phyloP scores from a whole-genome alignment of 2,329 filamentous ascomycete genomes.

The Ceratocystis colombiana region DNA sequence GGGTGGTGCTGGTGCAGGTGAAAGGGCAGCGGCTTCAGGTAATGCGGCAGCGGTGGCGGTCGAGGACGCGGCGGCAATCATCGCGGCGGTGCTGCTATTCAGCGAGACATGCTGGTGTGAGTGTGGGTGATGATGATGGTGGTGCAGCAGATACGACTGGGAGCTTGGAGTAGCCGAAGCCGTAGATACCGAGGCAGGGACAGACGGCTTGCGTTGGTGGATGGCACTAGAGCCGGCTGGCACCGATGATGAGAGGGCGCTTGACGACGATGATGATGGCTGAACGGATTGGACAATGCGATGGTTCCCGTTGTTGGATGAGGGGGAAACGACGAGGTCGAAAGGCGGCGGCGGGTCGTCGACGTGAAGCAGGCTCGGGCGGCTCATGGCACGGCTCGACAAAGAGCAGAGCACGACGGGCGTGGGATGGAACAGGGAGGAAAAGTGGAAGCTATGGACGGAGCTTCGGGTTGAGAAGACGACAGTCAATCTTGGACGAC shows the following conservation, averaged over 20 bases:
- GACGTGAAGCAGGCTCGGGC: constrained; percentile 16
- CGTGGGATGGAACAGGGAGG: neutral
- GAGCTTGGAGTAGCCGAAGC: neutral
- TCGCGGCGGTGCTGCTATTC: constrained; percentile 5
- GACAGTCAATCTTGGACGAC: too few relatives aligned
- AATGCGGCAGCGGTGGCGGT: constrained; percentile 8
- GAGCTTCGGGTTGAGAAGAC: too few relatives aligned
- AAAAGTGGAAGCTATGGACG: too few relatives aligned
- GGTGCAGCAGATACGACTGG: constrained; percentile 1
- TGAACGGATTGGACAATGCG: neutral
- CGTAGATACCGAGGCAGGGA: neutral
- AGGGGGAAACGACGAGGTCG: constrained; percentile 16
- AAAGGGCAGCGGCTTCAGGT: neutral
- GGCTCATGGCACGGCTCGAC: constrained; percentile 18
- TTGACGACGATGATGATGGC: constrained; percentile 1
- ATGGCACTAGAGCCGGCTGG: neutral
- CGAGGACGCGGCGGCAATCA: constrained; percentile 13
- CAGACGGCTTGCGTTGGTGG: constrained; percentile 4
- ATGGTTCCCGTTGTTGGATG: neutral
- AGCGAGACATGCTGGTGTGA: constrained; percentile 6
- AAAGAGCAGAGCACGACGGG: neutral
- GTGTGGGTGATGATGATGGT: neutral
- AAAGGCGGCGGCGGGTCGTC: constrained; percentile 24
- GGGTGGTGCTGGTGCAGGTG: neutral
- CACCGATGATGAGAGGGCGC: neutral